Evolutionary conservation across 163 green algal genomes (phyloP).

Genomic region (Coccomyxa subellipsoidea): DNA sequence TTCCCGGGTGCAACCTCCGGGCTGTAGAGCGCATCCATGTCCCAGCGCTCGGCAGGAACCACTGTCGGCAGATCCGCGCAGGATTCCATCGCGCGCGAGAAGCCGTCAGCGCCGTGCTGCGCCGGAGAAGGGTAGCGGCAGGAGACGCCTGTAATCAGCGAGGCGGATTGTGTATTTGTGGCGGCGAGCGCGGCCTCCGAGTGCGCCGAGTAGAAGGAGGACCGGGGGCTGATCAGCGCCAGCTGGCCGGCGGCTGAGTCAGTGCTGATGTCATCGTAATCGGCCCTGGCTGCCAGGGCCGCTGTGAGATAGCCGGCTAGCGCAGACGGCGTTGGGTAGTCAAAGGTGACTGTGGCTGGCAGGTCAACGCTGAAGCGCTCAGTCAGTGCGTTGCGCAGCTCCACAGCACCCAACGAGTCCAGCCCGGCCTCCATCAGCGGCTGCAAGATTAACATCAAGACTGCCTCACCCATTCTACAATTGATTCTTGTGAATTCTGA

Average conservation of each 20-base stretch:
- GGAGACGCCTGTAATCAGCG: neutral
- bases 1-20: slow-evolving; percentile 10
- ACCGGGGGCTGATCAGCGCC: neutral
- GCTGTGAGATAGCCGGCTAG: neutral
- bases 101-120: neutral
- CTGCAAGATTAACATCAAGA: slow-evolving; percentile 17
- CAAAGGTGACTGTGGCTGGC: slow-evolving; percentile 45
- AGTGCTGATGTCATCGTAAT: neutral
- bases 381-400: slow-evolving; percentile 36
- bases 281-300: neutral
- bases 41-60: slow-evolving; percentile 47
- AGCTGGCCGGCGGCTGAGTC: neutral
- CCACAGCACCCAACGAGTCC: slow-evolving; percentile 61
- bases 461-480: no score
- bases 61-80: neutral
- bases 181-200: neutral
- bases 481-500: no score
- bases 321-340: slow-evolving; percentile 38
- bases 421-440: slow-evolving; percentile 70
- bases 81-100: slow-evolving; percentile 8
- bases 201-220: neutral
- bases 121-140: neutral
- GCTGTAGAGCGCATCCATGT: slow-evolving; percentile 28
- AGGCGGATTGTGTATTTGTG: neutral
- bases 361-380: slow-evolving; percentile 40